Evolutionary conservation across 2,329 filamentous ascomycete genomes (phyloP).

Genomic region (Tolypocladium pustulatum): DNA sequence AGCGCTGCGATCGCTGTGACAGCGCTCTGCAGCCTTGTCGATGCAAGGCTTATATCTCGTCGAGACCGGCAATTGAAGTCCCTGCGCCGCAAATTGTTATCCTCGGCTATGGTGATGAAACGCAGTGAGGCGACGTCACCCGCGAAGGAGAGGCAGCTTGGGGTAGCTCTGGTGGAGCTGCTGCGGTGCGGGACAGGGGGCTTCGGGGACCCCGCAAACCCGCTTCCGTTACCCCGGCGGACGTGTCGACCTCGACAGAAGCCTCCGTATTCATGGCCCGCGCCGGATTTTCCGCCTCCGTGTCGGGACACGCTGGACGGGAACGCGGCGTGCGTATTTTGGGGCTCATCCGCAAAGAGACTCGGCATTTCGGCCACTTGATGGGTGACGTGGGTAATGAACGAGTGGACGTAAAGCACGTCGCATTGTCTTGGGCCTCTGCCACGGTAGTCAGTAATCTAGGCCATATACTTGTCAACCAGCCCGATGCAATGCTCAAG

Average conservation of each 20-base stretch:
- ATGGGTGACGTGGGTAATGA: too few relatives aligned
- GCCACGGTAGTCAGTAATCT: too few relatives aligned
- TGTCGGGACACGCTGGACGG: background rate
- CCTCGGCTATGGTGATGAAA: background rate
- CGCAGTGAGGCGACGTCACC: background rate
- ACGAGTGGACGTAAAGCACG: too few relatives aligned
- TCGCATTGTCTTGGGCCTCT: too few relatives aligned
- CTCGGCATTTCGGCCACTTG: background rate
- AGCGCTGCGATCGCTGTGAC: background rate
- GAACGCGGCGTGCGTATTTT: background rate
- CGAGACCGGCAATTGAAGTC: background rate
- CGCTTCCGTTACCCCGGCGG: background rate
- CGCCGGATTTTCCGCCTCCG: background rate
- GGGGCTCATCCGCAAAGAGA: background rate
- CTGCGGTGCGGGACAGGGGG: background rate
- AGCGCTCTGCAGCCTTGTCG: background rate
- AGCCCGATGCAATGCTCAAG: too few relatives aligned
- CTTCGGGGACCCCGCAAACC: background rate
- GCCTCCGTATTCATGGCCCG: background rate
- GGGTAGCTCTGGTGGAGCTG: background rate
- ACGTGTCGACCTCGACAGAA: background rate
- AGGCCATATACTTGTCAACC: too few relatives aligned
- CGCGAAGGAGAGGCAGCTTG: too few relatives aligned
- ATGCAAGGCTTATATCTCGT: background rate
- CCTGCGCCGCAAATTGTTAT: background rate